These are phyloP conservation scores for Colletotrichum liriopes DNA, from an alignment of 2,329 filamentous ascomycete species.

Conservation along the genomic window DNA sequence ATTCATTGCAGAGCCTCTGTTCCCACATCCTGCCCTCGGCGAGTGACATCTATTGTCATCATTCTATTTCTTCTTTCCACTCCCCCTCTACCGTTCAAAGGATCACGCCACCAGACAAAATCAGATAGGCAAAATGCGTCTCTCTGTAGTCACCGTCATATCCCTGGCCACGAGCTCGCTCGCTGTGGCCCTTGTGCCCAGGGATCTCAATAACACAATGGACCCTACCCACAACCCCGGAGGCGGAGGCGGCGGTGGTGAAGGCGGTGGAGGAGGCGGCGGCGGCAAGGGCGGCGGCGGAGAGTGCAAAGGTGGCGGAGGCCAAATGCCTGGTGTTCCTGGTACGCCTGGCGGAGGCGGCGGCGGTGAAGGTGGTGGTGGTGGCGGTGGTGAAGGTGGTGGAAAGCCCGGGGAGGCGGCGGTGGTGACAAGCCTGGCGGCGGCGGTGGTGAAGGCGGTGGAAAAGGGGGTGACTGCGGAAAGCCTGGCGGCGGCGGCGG, in stretches of 20 bases:
- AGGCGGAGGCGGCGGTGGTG: slow-evolving; percentile 1
- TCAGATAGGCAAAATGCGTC: slow-evolving; percentile 21
- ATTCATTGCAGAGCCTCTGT: neutral
- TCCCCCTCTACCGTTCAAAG: neutral
- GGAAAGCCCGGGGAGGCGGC: too few species aligned
- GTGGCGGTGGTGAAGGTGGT: too few species aligned
- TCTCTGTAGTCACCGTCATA: slow-evolving; percentile 32
- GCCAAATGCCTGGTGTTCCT: too few species aligned
- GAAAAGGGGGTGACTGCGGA: too few species aligned
- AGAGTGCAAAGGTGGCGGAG: neutral
- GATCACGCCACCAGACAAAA: neutral
- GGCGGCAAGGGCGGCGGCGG: neutral
- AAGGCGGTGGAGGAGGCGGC: neutral
- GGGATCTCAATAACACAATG: neutral
- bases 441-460: too few species aligned
- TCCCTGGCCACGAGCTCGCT: slow-evolving; percentile 36
- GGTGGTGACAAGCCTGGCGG: too few species aligned
- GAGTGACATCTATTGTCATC: neutral
- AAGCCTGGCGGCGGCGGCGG: slow-evolving; percentile 2
- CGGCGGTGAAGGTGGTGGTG: neutral
- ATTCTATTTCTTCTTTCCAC: neutral
- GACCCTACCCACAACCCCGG: neutral
- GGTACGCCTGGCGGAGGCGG: neutral
- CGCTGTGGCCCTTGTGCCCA: slow-evolving; percentile 24
- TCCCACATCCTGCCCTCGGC: neutral